Conservation (phyloP, 2,329 filamentous ascomycete genomes). For the Anisogramma anomala region DNA sequence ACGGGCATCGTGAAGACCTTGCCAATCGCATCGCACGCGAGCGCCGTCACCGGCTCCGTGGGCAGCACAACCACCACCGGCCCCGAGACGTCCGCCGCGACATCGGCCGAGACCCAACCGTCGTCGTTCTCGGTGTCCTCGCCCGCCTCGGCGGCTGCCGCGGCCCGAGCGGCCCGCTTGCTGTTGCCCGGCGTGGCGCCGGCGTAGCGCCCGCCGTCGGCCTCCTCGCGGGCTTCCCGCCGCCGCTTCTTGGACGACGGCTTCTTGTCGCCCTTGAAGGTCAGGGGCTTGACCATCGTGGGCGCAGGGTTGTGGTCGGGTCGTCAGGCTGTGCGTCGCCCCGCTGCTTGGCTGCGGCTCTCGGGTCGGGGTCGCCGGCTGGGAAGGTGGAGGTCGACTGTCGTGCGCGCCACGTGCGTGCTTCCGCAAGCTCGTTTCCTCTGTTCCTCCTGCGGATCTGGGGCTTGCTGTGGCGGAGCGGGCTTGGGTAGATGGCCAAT, state of each 20-base stretch:
- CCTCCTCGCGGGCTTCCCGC: constrained; percentile 11
- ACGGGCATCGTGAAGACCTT: constrained; percentile 72
- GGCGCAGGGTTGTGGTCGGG: not conserved
- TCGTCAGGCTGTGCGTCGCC: constrained; percentile 2
- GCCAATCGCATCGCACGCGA: constrained; percentile 78
- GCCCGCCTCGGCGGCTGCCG: constrained; percentile 23
- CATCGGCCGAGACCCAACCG: constrained; percentile 82
- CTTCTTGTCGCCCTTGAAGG: constrained; percentile 97
- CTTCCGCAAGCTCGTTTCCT: too few relatives aligned
- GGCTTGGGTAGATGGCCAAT: too few relatives aligned
- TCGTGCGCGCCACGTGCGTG: not conserved
- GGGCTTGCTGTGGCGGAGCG: too few relatives aligned
- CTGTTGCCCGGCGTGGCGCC: constrained; percentile 54
- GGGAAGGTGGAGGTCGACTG: not conserved
- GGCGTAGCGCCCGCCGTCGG: constrained; percentile 3
- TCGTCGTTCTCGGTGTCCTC: constrained; percentile 53
- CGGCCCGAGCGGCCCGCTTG: constrained; percentile 22
- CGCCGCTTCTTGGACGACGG: constrained; percentile 55
- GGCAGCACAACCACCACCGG: constrained; percentile 76
- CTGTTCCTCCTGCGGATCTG: too few relatives aligned
- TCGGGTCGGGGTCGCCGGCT: too few relatives aligned
- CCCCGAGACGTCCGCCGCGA: constrained; percentile 60
- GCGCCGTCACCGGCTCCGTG: constrained; percentile 57
- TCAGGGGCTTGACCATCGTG: constrained; percentile 74
- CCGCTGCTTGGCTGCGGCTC: too few relatives aligned